phyloP scores from a whole-genome alignment of 2,329 filamentous ascomycete species.

The Pseudogymnoascus sp. region DNA sequence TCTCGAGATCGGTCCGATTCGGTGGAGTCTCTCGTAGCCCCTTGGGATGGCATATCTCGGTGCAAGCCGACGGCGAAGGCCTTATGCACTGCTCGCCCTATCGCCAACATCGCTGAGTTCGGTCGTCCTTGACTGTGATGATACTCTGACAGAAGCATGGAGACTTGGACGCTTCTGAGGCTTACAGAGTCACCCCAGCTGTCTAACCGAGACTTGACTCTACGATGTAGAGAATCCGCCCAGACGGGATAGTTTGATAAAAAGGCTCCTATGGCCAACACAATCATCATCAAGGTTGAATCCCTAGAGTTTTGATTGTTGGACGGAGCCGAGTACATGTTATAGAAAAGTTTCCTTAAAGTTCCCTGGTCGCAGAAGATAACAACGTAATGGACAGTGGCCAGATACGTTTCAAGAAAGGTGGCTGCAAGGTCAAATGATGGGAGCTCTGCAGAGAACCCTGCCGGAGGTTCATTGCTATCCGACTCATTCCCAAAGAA shows the following conservation, averaged over 20 bases:
- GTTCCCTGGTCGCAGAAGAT: neutral
- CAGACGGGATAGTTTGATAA: neutral
- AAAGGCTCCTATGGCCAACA: conserved; percentile 10
- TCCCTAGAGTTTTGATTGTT: conserved; percentile 2
- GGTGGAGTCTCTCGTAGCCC: neutral
- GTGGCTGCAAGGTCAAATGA: conserved; percentile 5
- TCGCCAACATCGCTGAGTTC: conserved; percentile 5
- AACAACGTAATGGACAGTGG: conserved; percentile 5
- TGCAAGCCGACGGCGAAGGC: conserved; percentile 8
- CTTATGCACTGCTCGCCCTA: conserved; percentile 8
- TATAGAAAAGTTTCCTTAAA: conserved; percentile 1
- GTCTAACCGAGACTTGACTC: neutral
- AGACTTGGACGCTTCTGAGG: conserved; percentile 4
- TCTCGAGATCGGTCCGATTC: conserved; percentile 2
- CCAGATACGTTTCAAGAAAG: conserved; percentile 5
- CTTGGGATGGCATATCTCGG: neutral
- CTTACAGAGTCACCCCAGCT: conserved; percentile 5
- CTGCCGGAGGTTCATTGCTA: neutral
- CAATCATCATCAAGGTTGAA: conserved; percentile 1
- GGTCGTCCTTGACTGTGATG: conserved; percentile 5
- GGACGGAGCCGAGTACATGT: neutral
- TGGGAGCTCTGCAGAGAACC: neutral
- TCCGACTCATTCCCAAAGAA: conserved; percentile 10
- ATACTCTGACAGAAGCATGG: conserved; percentile 7
- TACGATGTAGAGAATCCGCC: conserved; percentile 1